Percentiles rank a stretch among this genome's conserved stretches.
Evolutionary conservation across 2,329 filamentous ascomycete species (phyloP).

Genomic region (Bipolaris bicolor): DNA sequence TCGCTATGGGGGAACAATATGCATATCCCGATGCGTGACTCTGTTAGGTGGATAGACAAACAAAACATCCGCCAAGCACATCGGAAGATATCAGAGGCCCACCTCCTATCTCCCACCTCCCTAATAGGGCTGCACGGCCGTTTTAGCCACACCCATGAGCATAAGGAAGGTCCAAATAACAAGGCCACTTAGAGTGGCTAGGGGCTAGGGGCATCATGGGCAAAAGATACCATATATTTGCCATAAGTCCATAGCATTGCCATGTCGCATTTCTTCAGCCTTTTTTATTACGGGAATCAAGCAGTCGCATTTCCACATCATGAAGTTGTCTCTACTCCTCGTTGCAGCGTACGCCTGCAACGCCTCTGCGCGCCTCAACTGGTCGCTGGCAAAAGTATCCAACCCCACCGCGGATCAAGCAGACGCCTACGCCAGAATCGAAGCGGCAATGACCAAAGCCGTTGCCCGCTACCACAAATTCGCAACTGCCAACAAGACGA

Average conservation of each 20-base stretch:
- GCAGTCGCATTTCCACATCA: slow-evolving; percentile 10
- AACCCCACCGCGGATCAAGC: slow-evolving; percentile 41
- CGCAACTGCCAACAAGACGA: slow-evolving; percentile 33
- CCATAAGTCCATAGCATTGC: not conserved
- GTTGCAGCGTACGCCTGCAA: slow-evolving; percentile 28
- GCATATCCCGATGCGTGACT: not conserved
- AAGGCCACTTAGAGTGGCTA: not conserved
- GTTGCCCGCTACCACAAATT: slow-evolving; percentile 34
- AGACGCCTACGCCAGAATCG: slow-evolving; percentile 42
- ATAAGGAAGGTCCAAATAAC: not conserved
- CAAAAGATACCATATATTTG: not conserved
- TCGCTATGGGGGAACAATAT: slow-evolving; percentile 7
- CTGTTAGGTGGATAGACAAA: slow-evolving; percentile 1
- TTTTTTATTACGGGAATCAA: not conserved
- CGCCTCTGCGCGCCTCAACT: slow-evolving; percentile 32
- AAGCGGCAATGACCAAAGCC: slow-evolving; percentile 41
- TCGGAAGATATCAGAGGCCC: slow-evolving; percentile 4
- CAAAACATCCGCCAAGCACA: not conserved
- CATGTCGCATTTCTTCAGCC: not conserved
- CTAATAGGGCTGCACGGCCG: slow-evolving; percentile 6
- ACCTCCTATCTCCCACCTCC: not conserved
- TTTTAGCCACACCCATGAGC: not conserved
- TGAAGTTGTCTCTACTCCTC: slow-evolving; percentile 32
- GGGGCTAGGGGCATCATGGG: not conserved
- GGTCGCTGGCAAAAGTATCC: slow-evolving; percentile 35